Conservation (phyloP, 768 basidiomycete genomes). For the Phylloporus sp. region DNA sequence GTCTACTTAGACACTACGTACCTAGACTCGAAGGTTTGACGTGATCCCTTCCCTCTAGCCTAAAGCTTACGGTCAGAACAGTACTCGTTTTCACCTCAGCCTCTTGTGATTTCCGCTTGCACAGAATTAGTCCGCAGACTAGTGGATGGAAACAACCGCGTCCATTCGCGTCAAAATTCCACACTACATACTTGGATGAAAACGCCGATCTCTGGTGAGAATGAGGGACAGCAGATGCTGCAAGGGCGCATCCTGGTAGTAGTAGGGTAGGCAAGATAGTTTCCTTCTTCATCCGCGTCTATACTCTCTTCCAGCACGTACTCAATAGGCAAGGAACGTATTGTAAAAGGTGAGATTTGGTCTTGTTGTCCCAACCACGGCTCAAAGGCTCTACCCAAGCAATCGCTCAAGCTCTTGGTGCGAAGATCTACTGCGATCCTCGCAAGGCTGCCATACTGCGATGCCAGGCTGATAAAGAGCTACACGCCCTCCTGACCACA, state of each 20-base stretch:
- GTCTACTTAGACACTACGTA: conserved; percentile 97
- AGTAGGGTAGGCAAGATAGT: conserved; percentile 53
- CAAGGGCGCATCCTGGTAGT: conserved; percentile 52
- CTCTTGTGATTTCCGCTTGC: conserved; percentile 91
- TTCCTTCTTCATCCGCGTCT: neutral
- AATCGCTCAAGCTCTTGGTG: conserved; percentile 74
- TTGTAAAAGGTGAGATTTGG: conserved; percentile 74
- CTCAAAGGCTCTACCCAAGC: conserved; percentile 44
- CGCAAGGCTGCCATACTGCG: conserved; percentile 79
- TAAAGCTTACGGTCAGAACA: conserved; percentile 25
- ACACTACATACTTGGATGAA: conserved; percentile 54
- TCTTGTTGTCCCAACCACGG: neutral
- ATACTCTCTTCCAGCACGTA: conserved; percentile 64
- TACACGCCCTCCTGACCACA: conserved; percentile 71
- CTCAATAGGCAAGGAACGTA: conserved; percentile 95
- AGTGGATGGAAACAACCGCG: conserved; percentile 32
- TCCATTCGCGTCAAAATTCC: conserved; percentile 23
- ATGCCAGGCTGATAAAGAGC: conserved; percentile 80
- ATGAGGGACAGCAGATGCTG: conserved; percentile 35
- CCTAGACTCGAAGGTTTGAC: conserved; percentile 73
- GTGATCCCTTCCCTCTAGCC: neutral
- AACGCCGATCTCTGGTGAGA: conserved; percentile 17
- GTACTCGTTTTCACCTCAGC: conserved; percentile 95
- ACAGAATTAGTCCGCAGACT: conserved; percentile 72
- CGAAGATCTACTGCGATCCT: conserved; percentile 86